Evolutionary conservation across 139 green algal species (phyloP), one percentile per base, ranked within the genome.

Genomic region (Chlorella sp.): DNA sequence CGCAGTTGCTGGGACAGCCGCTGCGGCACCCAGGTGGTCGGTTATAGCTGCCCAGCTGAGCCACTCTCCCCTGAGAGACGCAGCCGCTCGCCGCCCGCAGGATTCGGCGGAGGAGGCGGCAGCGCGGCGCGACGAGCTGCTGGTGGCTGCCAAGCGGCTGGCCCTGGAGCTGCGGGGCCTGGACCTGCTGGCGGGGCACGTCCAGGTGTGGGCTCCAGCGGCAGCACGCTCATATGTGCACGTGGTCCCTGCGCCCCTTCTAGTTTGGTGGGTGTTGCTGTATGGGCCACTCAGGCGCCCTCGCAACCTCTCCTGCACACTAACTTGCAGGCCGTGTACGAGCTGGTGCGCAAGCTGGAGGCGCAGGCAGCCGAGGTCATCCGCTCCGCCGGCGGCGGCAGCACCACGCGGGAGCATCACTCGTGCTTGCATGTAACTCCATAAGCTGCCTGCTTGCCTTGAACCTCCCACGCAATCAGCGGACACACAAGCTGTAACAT

Each of bases 81-180:
- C 28, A 25, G 34, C 65, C 28, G 9, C 38, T 25, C 70, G 4
- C 28, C 30, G 44, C 55, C 26, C 26, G 36, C 76, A 82, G 76
- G 76, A 36, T 13, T 60, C 60, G 16, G 76, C 76, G 12, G 26
- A 32, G 5, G 57, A 82, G 9, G 60, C 76, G 6, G 76, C 36
- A 13, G 38, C 57, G 4, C 76, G 76, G 25, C 76, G 60, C 7
- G 76, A n/a, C 36, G 65, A 85, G 67, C 65, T 83, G 62, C 78
- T 83, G 39, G 15, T 57, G 23, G 26, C 78, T 6, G 78, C 78
- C 41, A 74, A 47, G n/a, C 63, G 78, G 39, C 63, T 83, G 30
- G 63, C 62, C 20, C n/a, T 57, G 28, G 78, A 83, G 78, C 63
- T 75, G 39, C 63, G 78, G 23, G 78, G 78, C 3, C 62, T 83